phyloP scores from a whole-genome alignment of 352 stramenopile genomes.

The Pythium volutum region DNA sequence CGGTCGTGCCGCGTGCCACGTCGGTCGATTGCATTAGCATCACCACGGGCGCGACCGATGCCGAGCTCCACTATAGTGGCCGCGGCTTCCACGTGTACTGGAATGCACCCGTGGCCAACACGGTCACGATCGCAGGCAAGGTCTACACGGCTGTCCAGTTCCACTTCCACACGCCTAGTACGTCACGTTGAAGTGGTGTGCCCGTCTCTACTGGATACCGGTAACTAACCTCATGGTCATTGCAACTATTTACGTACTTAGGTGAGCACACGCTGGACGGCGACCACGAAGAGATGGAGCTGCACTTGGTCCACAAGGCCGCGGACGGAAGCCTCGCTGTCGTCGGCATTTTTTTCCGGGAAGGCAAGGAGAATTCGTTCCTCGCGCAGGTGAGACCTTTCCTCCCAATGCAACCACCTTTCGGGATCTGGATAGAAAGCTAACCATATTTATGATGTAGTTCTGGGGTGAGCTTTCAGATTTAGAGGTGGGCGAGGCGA shows the following conservation, averaged over 20 bases:
- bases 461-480: conserved; percentile 52
- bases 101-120: conserved; percentile 3
- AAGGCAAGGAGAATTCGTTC: conserved; percentile 53
- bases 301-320: conserved; percentile 68
- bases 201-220: too few relatives aligned
- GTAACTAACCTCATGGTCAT: too few relatives aligned
- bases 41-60: conserved; percentile 1
- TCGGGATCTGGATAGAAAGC: too few relatives aligned
- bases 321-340: conserved; percentile 52
- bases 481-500: conserved; percentile 25
- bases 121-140: conserved; percentile 25
- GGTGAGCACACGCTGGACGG: conserved; percentile 70
- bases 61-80: conserved; percentile 13
- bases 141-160: conserved; percentile 26
- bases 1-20: neutral
- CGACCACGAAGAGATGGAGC: conserved; percentile 47
- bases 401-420: neutral
- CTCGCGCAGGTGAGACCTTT: conserved; percentile 30
- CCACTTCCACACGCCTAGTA: conserved; percentile 61
- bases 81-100: conserved; percentile 3
- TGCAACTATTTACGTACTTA: too few relatives aligned
- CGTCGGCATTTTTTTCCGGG: conserved; percentile 55
- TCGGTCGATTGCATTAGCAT: neutral
- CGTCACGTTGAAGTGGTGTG: conserved; percentile 11
- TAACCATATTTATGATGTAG: conserved; percentile 9